Evolutionary conservation across 139 green algal genomes (phyloP), one percentile per base, ranked within the genome.

Genomic region (Volvox reticuliferus): DNA sequence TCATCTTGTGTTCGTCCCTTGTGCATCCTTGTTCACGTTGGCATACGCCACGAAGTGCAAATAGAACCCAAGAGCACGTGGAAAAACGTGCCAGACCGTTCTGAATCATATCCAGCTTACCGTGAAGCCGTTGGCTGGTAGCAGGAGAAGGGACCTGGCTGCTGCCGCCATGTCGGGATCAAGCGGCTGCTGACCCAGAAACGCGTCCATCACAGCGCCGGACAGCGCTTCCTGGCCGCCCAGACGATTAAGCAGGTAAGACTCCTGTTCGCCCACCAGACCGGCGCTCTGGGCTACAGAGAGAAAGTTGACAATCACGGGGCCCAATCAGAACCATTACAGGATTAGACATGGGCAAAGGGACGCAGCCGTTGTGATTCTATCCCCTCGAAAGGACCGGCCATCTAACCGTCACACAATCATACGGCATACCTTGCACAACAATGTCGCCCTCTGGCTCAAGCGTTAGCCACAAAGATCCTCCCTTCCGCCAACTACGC

Each of bases 141-240:
- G 28, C 69, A 89, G 44, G 44, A 89, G 37, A 20, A 82, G n/a
- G 2, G n/a, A 30, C 37, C 85, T 50, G 1, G 69, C 69, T 36
- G 28, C 19, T 5, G 37, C 85, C 68, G 85, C 85, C 85, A 82
- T 82, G 9, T 89, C 28, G 6, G 69, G 37, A 71, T 89, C 85
- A 69, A 89, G 33, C 37, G 85, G 85, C n/a, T 33, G 69, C 28
- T 67, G 85, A 44, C 85, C 85, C 68, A 89, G 44, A 50, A 71
- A 69, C 18, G 85, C 85, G 14, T 82, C 85, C 85, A 82, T 55
- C 21, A 89, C n/a, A 19, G 85, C 85, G 12, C 69, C 85, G 37
- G 69, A 76, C 85, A 89, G 69, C 69, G 85, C 85, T 36, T 82
- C 69, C 69, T 89, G 85, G n/a, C n/a, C 85, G n/a, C 50, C 26